Evolutionary conservation across 345 rosid genomes (phyloP).

Genomic region (Citropsis articulata): DNA sequence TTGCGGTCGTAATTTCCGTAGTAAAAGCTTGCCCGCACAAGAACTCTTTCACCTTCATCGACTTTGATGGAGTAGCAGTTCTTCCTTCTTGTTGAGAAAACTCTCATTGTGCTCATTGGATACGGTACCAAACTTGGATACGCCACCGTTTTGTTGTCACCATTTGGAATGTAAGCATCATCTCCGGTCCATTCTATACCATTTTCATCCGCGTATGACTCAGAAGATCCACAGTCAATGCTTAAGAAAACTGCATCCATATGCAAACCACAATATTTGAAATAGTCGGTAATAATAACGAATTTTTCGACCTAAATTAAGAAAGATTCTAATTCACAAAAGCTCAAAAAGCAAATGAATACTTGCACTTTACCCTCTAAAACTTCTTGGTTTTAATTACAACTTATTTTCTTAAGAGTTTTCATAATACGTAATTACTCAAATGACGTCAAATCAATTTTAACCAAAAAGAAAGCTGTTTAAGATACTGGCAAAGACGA

Average conservation of each 20-base stretch:
- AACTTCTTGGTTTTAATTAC: not conserved
- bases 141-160: not conserved
- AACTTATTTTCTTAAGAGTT: not conserved
- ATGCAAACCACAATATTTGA: not conserved
- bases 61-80: conserved; percentile 19
- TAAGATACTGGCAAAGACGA: too few species aligned
- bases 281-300: not conserved
- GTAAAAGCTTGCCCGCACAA: conserved; percentile 23
- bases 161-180: not conserved
- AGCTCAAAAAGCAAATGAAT: too few species aligned
- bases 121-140: not conserved
- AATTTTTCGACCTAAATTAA: not conserved
- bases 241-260: not conserved
- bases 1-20: conserved; percentile 29
- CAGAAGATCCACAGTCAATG: not conserved
- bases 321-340: too few species aligned
- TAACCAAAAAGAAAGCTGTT: too few species aligned
- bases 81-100: conserved; percentile 24
- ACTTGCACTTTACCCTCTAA: not conserved
- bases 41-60: not conserved
- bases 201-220: not conserved
- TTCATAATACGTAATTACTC: too few species aligned
- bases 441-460: too few species aligned
- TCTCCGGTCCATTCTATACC: conserved; percentile 11
- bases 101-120: conserved; percentile 23